Evolutionary conservation across 164 flowering plant genomes (phyloP).

Genomic region (Magnolia changhungtana): DNA sequence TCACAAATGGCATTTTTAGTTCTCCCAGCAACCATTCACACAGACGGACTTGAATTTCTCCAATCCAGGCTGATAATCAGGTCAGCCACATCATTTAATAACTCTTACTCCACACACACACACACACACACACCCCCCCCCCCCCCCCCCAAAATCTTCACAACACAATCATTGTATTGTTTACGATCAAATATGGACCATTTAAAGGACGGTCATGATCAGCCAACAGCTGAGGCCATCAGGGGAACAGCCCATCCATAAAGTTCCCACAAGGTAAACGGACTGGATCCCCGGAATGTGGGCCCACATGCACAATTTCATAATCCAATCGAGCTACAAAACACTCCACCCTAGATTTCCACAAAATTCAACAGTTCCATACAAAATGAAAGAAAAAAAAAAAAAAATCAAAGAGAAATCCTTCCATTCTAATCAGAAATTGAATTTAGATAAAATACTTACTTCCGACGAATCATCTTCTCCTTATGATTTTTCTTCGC

Average conservation of each 20-base stretch:
- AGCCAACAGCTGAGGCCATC: neutral
- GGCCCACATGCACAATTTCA: neutral
- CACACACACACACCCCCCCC: too few species aligned
- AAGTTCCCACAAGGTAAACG: neutral
- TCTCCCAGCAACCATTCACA: too few species aligned
- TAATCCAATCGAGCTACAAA: neutral
- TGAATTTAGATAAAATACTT: conserved; percentile 12
- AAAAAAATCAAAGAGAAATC: neutral
- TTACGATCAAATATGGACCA: too few species aligned
- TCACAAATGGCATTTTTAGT: too few species aligned
- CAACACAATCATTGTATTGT: too few species aligned
- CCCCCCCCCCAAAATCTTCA: too few species aligned
- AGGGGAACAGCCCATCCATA: neutral
- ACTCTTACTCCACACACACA: too few species aligned
- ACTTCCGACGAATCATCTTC: conserved; percentile 61
- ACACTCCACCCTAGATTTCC: neutral
- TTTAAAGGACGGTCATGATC: too few species aligned
- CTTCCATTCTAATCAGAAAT: neutral
- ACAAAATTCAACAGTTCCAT: neutral
- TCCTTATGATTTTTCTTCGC: conserved; percentile 49
- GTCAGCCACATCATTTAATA: too few species aligned
- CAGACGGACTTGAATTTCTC: too few species aligned
- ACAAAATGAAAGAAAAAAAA: neutral
- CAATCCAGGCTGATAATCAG: too few species aligned
- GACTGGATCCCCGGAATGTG: neutral